phyloP scores from a whole-genome alignment of 345 rosid species.

The Sonneratia alba region DNA sequence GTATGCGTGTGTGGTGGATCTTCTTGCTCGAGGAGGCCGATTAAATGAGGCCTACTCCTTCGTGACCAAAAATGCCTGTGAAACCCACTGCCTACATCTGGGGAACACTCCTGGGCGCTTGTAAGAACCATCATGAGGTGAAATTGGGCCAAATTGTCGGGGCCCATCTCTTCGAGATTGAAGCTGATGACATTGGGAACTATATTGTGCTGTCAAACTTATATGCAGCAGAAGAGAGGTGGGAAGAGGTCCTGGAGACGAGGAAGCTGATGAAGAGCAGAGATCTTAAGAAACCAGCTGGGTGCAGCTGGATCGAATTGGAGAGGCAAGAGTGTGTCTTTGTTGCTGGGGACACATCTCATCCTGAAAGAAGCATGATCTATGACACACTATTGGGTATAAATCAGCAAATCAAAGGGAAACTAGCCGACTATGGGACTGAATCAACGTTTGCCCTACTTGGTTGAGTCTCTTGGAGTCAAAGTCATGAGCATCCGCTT shows the following conservation, averaged over 20 bases:
- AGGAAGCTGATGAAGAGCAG: conserved; percentile 60
- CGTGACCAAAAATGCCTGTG: conserved; percentile 44
- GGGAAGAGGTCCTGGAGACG: conserved; percentile 67
- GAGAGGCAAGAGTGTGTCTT: conserved; percentile 46
- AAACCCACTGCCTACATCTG: conserved; percentile 61
- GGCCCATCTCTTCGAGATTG: conserved; percentile 47
- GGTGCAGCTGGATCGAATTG: conserved; percentile 90
- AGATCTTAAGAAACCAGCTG: conserved; percentile 70
- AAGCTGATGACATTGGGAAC: conserved; percentile 48
- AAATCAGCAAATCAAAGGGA: conserved; percentile 52
- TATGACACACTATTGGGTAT: conserved; percentile 31
- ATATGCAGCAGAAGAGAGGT: conserved; percentile 71
- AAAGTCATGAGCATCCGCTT: background rate
- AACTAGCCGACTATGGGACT: conserved; percentile 1
- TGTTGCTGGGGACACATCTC: conserved; percentile 65
- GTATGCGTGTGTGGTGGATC: conserved; percentile 68
- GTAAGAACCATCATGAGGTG: conserved; percentile 50
- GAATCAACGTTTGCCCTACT: background rate
- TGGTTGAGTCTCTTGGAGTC: background rate
- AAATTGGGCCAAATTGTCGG: conserved; percentile 55
- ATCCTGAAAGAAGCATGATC: conserved; percentile 42
- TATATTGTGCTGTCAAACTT: conserved; percentile 72
- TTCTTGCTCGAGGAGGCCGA: conserved; percentile 78
- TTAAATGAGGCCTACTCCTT: conserved; percentile 63
- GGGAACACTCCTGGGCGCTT: conserved; percentile 75